A percentile compares a stretch with the other conserved stretches of the same genome.
These are phyloP conservation scores for Talaromyces atroroseus DNA, from an alignment of 2,329 filamentous ascomycete genomes.

Conservation along the genomic window DNA sequence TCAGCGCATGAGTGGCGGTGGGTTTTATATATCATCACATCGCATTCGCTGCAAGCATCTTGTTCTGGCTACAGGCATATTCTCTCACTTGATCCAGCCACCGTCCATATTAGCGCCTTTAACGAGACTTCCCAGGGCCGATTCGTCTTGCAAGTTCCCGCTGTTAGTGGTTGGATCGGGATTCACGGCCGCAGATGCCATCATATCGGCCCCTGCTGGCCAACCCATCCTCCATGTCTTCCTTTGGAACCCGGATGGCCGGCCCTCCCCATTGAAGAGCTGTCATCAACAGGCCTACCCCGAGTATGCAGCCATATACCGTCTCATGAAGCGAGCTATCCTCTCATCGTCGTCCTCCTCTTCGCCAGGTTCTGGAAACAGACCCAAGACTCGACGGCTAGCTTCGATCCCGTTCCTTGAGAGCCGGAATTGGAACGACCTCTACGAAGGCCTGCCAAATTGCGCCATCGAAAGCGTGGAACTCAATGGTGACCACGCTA, in stretches of 20 bases:
- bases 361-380: slow-evolving; percentile 10
- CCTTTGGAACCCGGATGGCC: slow-evolving; percentile 53
- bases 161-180: slow-evolving; percentile 56
- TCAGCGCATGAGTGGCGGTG: slow-evolving; percentile 41
- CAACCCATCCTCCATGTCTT: slow-evolving; percentile 56
- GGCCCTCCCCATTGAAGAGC: slow-evolving; percentile 52
- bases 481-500: slow-evolving; percentile 25
- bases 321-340: slow-evolving; percentile 52
- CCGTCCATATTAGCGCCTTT: slow-evolving; percentile 46
- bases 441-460: slow-evolving; percentile 54
- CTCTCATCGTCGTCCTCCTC: slow-evolving; percentile 23
- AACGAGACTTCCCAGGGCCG: slow-evolving; percentile 24
- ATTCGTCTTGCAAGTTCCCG: slow-evolving; percentile 24
- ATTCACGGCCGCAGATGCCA: slow-evolving; percentile 58
- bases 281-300: slow-evolving; percentile 59
- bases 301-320: slow-evolving; percentile 57
- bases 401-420: slow-evolving; percentile 44
- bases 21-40: slow-evolving; percentile 49
- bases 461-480: slow-evolving; percentile 42
- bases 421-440: slow-evolving; percentile 44
- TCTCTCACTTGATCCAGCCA: slow-evolving; percentile 50
- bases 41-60: slow-evolving; percentile 51
- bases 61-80: slow-evolving; percentile 56
- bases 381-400: slow-evolving; percentile 24
- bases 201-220: slow-evolving; percentile 48